phyloP scores from a whole-genome alignment of 2,329 filamentous ascomycete species.

The Ilyonectria mors-panacis region DNA sequence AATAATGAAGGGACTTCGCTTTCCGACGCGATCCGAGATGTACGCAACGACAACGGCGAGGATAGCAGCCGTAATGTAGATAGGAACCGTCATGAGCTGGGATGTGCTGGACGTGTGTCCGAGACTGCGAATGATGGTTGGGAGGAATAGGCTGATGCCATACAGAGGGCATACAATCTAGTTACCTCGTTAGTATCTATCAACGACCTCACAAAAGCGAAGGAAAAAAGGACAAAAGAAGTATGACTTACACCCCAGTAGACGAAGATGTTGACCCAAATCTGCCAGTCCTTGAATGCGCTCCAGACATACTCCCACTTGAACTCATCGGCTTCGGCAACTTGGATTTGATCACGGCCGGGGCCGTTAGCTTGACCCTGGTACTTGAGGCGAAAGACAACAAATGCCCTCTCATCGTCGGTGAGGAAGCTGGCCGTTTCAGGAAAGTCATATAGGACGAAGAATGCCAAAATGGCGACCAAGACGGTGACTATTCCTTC shows the following conservation, averaged over 20 bases:
- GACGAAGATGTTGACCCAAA: slow-evolving; percentile 72
- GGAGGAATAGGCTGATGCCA: slow-evolving; percentile 72
- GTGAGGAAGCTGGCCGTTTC: slow-evolving; percentile 83
- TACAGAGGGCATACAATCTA: slow-evolving; percentile 69
- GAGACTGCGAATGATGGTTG: slow-evolving; percentile 73
- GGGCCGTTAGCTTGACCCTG: slow-evolving; percentile 63
- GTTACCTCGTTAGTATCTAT: slow-evolving; percentile 5
- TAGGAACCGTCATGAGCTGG: slow-evolving; percentile 76
- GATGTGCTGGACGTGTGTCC: slow-evolving; percentile 71
- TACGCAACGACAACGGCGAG: slow-evolving; percentile 68
- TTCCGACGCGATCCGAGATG: slow-evolving; percentile 68
- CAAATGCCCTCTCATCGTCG: slow-evolving; percentile 78
- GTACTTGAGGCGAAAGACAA: slow-evolving; percentile 77
- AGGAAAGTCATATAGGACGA: slow-evolving; percentile 84
- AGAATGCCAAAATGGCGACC: slow-evolving; percentile 77
- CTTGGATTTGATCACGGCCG: slow-evolving; percentile 43
- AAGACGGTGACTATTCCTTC: slow-evolving; percentile 80
- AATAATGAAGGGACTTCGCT: slow-evolving; percentile 70
- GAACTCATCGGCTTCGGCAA: slow-evolving; percentile 81
- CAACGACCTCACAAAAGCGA: not conserved
- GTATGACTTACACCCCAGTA: slow-evolving; percentile 71
- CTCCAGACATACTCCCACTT: slow-evolving; percentile 81
- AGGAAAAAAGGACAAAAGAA: slow-evolving; percentile 41
- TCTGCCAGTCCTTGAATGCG: slow-evolving; percentile 86
- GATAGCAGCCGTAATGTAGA: slow-evolving; percentile 74